Base-by-base conservation (phyloP, 306 rosid species). In the Begonia fuchsioides region DNA sequence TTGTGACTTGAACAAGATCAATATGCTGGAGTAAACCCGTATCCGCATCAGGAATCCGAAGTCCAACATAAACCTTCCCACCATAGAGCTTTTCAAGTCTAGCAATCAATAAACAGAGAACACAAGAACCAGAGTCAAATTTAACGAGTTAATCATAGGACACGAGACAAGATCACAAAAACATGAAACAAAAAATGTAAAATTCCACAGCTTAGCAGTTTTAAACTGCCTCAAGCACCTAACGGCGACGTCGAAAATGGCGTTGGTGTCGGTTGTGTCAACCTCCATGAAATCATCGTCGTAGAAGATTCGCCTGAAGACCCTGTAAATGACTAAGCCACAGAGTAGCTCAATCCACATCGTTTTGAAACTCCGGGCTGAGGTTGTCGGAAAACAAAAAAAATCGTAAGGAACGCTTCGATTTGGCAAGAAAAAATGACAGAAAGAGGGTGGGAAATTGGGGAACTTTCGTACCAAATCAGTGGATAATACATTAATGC, bases 1-100 rank as follows among this genome's bases (percentile, higher is more conserved):
- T 61, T 46, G 79, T 74, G 57, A 65, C 56, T 15, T 63, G 87
- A 67, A 90, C 87, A 38, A 79, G 39, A 60, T 90, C 87, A 68
- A 90, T 84, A 57, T 58, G 67, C 78, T 81, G 93, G n/a, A 67
- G 62, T 11, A 85, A 63, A 50, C 78, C 72, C 38, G 90, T 64
- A 50, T 84, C 95, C n/a, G 95, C 82, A 61, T 88, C 97, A 0
- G 97, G 97, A 63, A 90, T 79, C 14, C 95, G 83, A 60, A 90
- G 93, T 50, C 93, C 97, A 4, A 69, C 77, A 52, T 66, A 75
- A 11, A 67, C 80, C 54, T 68, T 81, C 39, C 79, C 95, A 39
- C 87, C 86, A 17, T 75, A 79, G 61, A 81, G 65, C 81, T 84
- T 81, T 47, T 65, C 67, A 54, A 88, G 71, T 65, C 94, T 84